Base-by-base conservation (phyloP, 1,284 basidiomycete genomes). In the Rhodotorula mucilaginosa region DNA sequence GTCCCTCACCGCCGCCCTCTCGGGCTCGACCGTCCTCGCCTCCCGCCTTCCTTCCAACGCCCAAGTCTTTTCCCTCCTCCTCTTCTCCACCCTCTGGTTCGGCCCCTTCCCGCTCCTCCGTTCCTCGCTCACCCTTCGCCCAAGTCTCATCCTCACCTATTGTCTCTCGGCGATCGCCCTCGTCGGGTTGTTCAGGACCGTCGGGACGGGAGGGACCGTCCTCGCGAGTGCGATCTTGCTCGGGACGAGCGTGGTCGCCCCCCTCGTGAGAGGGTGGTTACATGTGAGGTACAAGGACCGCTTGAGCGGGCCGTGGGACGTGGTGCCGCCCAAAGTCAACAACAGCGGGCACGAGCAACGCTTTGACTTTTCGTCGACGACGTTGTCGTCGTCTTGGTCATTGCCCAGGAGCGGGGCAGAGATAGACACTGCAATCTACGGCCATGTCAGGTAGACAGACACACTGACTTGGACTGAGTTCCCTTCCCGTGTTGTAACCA, bases 1-100 rank as follows among this genome's bases (percentile, higher is more conserved):
- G 56, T 95, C 93, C 47, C 90, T 96, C 84, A 98, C 97, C 76
- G 95, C 95, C 31, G 93, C 93, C 47, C 89, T 98, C 68, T 95
- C 91, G 49, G 92, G 93, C 8, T 93, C 91, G 21, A 92, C 97
- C 58, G 95, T 99, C 49, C 85, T 99, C 66, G 94, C 94, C 44
- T 97, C 94, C 39, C 88, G 97, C 69, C 84, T 99, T 48, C 83
- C 87, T 34, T 88, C 90, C 72, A 91, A 95, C 79, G 81, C 89
- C 52, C 88, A 92, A 54, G 95, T 97, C 26, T 99, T 98, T 80
- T 89, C 92, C 34, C 85, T 99, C 61, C 87, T 95, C 78, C 84
- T 97, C 62, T 90, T 95, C 80, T 88, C 93, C 49, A 88, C 95
- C 61, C 87, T 91, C 76, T 83, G 89, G 31, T 96, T 97, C 82